Evolutionary conservation across 805 yeast genomes (phyloP).

Genomic region (Yarrowia osloensis): DNA sequence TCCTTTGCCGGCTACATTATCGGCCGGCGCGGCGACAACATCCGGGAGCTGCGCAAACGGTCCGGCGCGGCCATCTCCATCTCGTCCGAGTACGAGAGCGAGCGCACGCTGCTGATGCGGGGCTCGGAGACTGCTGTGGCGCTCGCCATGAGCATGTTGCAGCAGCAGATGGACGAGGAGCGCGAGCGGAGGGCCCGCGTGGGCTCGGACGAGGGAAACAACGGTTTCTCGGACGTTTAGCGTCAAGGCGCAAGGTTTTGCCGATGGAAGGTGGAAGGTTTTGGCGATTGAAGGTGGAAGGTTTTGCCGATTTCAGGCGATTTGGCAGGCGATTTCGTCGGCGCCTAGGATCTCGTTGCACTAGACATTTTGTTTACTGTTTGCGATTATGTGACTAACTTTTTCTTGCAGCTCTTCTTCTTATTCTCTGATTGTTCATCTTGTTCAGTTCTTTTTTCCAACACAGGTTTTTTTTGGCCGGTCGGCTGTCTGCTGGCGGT

Average conservation of each 20-base stretch:
- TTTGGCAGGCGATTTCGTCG: too few relatives aligned
- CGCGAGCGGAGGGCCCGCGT: neutral
- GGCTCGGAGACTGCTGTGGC: conserved; percentile 57
- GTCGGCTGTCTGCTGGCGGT: neutral
- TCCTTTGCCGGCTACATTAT: conserved; percentile 87
- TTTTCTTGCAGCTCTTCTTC: conserved; percentile 1
- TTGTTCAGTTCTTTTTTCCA: neutral
- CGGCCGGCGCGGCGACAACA: conserved; percentile 82
- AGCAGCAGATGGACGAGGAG: conserved; percentile 46
- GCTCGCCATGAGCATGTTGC: conserved; percentile 56
- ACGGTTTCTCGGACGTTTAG: neutral
- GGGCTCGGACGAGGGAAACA: neutral
- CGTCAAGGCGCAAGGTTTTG: neutral
- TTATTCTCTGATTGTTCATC: neutral
- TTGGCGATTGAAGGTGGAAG: too few relatives aligned
- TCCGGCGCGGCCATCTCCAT: conserved; percentile 80
- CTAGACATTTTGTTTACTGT: neutral
- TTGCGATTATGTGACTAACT: conserved; percentile 8
- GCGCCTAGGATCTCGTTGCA: too few relatives aligned
- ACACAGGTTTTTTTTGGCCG: neutral
- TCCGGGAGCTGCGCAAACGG: conserved; percentile 77
- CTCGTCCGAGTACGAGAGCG: conserved; percentile 63
- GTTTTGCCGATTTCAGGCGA: too few relatives aligned
- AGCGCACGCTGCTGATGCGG: conserved; percentile 45
- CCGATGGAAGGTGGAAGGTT: too few relatives aligned